These are phyloP conservation scores for Sugiyamaella xylanicola DNA, from an alignment of 1,139 yeast genomes.

Conservation along the genomic window DNA sequence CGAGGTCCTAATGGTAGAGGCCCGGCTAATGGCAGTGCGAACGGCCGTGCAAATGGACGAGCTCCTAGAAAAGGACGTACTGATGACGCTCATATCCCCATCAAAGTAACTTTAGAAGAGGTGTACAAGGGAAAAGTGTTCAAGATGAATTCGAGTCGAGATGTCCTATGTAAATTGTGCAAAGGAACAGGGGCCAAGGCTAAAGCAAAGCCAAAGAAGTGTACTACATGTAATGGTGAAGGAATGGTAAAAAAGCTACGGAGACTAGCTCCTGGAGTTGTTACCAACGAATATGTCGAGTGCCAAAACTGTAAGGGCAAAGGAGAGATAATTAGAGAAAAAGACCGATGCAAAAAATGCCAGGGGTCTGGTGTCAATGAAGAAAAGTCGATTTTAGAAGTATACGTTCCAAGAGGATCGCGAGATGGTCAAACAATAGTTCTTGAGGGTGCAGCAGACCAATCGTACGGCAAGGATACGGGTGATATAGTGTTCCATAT, in stretches of 20 bases:
- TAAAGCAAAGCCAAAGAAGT: constrained; percentile 57
- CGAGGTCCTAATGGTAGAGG: constrained; percentile 24
- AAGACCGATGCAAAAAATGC: constrained; percentile 80
- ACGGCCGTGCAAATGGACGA: constrained; percentile 24
- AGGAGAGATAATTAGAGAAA: constrained; percentile 62
- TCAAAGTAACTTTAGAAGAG: constrained; percentile 71
- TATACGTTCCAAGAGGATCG: constrained; percentile 75
- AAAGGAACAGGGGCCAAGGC: constrained; percentile 72
- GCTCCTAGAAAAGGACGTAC: constrained; percentile 45
- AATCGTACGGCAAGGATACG: constrained; percentile 63
- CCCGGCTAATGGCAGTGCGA: constrained; percentile 2
- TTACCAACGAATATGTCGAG: constrained; percentile 60
- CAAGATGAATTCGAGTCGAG: constrained; percentile 72
- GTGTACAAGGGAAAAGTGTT: constrained; percentile 79
- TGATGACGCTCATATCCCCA: constrained; percentile 66
- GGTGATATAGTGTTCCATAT: constrained; percentile 77
- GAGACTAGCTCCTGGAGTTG: constrained; percentile 76
- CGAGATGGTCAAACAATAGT: constrained; percentile 59
- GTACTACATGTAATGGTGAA: constrained; percentile 72
- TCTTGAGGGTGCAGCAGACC: constrained; percentile 73
- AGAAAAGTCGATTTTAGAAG: constrained; percentile 75
- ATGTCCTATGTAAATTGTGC: constrained; percentile 70
- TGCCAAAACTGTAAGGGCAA: constrained; percentile 75
- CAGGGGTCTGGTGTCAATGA: constrained; percentile 62
- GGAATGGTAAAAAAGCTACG: constrained; percentile 65